Base-by-base conservation (phyloP, 2,329 filamentous ascomycete species). In the Trichoderma gracile region DNA sequence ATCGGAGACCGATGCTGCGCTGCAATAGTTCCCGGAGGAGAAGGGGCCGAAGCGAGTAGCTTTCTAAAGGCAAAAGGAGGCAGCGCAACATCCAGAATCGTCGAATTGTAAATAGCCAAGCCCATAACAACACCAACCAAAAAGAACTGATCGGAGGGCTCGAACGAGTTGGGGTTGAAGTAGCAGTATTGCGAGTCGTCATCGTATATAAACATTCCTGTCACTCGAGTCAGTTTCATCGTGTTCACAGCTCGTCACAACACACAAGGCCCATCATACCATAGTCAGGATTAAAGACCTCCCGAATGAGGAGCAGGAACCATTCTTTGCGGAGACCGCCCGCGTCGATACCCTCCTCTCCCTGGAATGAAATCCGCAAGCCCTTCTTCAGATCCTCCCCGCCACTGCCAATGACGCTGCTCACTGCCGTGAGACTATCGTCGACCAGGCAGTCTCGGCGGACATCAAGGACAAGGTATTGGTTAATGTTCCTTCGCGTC, bases 71-170 rank as follows among this genome's bases (percentile, higher is more conserved):
- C 89, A 74, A 97, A 96, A 0, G 93, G 91, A 1, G 93, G 93
- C 21, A 97, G 83, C 2, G 92, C 90, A 55, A 97, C 85, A 73
- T 97, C 93, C 19, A 97, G 81, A 69, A 97, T 97, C 0, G 92
- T 97, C 2, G 92, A 96, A 76, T 97, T 97, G 78, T 97, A 96
- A 67, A 97, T 96, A 15, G 93, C 93, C 65, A 97, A 81, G 0
- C 93, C 93, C 62, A 97, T 83, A 8, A 97, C 83, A 14, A 95
- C 91, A 0, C 93, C 93, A 30, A 97, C 90, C 23, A 97, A 82
- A 73, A 95, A 96, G 76, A 91, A 97, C 69, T 96, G 92, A 72
- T 97, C 92, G 0, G 92, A 93, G 0, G 91, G 93, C 74, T 97
- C 93, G 70, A 97, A 93, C 17, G 91, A 92, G 73, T 89, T 86